Conservation (phyloP, 371 early-diverging fungal species). For the Entomophthora muscae region DNA sequence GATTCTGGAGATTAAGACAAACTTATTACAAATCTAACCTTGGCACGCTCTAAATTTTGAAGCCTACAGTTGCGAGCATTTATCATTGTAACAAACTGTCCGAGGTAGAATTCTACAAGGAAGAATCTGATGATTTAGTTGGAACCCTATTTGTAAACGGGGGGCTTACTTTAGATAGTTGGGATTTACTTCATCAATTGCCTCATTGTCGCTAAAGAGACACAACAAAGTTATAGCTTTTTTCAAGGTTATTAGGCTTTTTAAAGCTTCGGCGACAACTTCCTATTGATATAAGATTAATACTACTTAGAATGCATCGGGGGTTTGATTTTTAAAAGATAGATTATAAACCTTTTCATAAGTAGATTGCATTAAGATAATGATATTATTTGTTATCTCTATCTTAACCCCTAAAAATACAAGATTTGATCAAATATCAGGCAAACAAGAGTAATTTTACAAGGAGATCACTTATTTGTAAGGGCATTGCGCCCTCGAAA, state of each 20-base stretch:
- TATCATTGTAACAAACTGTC: conserved; percentile 36
- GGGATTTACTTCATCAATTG: conserved; percentile 69
- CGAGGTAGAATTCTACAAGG: conserved; percentile 56
- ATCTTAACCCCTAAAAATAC: too few species aligned
- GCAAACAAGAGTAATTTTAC: too few species aligned
- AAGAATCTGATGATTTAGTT: conserved; percentile 31
- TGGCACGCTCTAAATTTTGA: conserved; percentile 21
- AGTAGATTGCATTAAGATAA: too few species aligned
- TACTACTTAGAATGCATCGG: too few species aligned
- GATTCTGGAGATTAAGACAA: conserved; percentile 1
- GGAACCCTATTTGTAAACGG: not conserved
- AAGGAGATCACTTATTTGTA: too few species aligned
- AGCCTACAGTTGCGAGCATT: conserved; percentile 23
- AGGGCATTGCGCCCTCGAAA: too few species aligned
- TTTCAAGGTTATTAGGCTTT: not conserved
- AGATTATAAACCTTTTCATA: too few species aligned
- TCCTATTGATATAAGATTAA: not conserved
- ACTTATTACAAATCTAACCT: conserved; percentile 19
- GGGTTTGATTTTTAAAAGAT: too few species aligned
- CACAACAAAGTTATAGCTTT: not conserved
- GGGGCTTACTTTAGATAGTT: conserved; percentile 46
- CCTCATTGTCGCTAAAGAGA: conserved; percentile 75
- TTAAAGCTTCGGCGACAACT: not conserved
- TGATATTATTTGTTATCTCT: too few species aligned
- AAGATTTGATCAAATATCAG: too few species aligned